phyloP scores from a whole-genome alignment of 192 early-diverging fungal genomes.

The Podila verticillata region DNA sequence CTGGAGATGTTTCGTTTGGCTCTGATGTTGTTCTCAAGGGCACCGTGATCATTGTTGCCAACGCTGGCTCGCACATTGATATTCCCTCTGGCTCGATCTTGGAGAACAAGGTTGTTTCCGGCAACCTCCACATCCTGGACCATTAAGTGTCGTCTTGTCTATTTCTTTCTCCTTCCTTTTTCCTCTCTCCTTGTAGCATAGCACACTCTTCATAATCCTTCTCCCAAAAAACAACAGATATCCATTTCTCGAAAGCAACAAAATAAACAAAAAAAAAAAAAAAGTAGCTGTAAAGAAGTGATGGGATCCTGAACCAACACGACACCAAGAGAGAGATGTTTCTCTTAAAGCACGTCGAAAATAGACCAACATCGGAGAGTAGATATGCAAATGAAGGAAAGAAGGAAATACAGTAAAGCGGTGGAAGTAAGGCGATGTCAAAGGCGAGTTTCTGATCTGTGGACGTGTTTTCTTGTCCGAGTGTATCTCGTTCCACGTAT shows the following conservation, averaged over 20 bases:
- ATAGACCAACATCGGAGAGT: too few relatives aligned
- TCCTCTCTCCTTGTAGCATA: conserved; percentile 1
- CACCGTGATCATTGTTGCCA: conserved; percentile 99
- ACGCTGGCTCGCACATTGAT: conserved; percentile 96
- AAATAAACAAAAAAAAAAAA: background rate
- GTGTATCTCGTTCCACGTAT: too few relatives aligned
- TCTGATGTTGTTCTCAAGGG: conserved; percentile 88
- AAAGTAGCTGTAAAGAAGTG: too few relatives aligned
- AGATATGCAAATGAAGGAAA: too few relatives aligned
- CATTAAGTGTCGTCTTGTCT: conserved; percentile 61
- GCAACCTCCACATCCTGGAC: conserved; percentile 89
- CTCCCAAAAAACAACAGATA: too few relatives aligned
- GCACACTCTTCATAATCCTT: background rate
- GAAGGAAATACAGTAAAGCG: too few relatives aligned
- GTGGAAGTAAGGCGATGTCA: too few relatives aligned
- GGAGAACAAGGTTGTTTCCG: conserved; percentile 98
- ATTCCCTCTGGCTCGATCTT: conserved; percentile 94
- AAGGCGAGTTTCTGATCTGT: too few relatives aligned
- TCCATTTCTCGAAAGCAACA: background rate
- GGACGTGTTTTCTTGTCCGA: too few relatives aligned
- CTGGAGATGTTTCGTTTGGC: conserved; percentile 98
- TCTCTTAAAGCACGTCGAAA: too few relatives aligned
- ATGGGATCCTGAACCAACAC: too few relatives aligned
- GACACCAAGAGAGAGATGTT: too few relatives aligned
- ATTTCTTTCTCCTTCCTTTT: background rate